These are phyloP conservation scores for Pseudogymnoascus sp. DNA, from an alignment of 2,329 filamentous ascomycete species.

Conservation along the genomic window DNA sequence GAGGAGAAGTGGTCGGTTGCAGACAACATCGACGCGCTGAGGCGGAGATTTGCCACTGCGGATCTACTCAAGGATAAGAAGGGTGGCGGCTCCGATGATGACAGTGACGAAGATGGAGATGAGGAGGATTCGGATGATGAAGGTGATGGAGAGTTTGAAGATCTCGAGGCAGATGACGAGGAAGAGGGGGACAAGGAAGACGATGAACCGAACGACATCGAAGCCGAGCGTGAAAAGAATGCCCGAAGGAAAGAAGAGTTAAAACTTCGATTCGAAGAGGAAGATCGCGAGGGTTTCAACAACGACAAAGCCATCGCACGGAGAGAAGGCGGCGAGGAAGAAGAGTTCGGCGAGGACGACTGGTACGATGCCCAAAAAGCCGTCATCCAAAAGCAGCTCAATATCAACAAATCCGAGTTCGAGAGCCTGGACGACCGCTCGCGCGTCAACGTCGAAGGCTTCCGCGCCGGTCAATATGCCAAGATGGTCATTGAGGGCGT, in stretches of 20 bases:
- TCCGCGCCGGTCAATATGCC: conserved; percentile 85
- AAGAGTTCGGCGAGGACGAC: conserved; percentile 90
- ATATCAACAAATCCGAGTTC: conserved; percentile 94
- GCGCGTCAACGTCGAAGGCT: conserved; percentile 78
- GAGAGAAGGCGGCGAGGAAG: conserved; percentile 59
- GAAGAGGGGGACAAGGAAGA: conserved; percentile 39
- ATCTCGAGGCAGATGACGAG: conserved; percentile 62
- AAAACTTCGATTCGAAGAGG: conserved; percentile 89
- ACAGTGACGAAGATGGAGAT: conserved; percentile 37
- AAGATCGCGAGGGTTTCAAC: conserved; percentile 91
- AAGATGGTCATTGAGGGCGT: conserved; percentile 85
- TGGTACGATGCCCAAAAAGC: conserved; percentile 99
- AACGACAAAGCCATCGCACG: conserved; percentile 79
- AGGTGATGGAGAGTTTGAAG: conserved; percentile 76
- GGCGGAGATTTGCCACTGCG: conserved; percentile 67
- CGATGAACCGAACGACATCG: conserved; percentile 46
- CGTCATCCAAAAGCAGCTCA: conserved; percentile 85
- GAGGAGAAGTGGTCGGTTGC: conserved; percentile 79
- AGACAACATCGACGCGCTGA: conserved; percentile 68
- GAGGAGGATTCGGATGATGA: conserved; percentile 45
- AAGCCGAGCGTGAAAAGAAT: conserved; percentile 84
- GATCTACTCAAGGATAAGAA: conserved; percentile 51
- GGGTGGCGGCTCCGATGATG: conserved; percentile 44
- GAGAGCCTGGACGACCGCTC: conserved; percentile 79
- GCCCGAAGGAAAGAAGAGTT: conserved; percentile 90